A percentile compares a stretch with the other conserved stretches of the same genome.
These are phyloP conservation scores for Starmerella apis DNA, from an alignment of 805 yeast genomes.

Conservation along the genomic window DNA sequence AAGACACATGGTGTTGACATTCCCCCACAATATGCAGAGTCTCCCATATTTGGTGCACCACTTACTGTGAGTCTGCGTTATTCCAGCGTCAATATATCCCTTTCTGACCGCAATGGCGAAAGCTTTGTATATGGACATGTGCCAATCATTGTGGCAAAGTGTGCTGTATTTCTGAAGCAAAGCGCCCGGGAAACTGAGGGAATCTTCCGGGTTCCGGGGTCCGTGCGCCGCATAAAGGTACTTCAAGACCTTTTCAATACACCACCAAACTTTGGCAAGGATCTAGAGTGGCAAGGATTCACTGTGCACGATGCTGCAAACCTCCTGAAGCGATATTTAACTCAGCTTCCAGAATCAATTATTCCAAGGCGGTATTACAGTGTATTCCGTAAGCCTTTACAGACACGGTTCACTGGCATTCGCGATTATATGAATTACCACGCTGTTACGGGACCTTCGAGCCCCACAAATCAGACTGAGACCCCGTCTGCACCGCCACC, in stretches of 20 bases:
- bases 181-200: constrained; percentile 71
- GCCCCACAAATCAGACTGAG: neutral
- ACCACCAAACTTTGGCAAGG: constrained; percentile 84
- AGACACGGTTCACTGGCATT: constrained; percentile 45
- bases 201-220: constrained; percentile 85
- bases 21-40: constrained; percentile 20
- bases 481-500: neutral
- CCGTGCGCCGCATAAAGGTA: constrained; percentile 76
- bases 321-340: constrained; percentile 70
- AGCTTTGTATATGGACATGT: constrained; percentile 74
- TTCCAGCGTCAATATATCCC: constrained; percentile 68
- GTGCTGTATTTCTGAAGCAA: constrained; percentile 75
- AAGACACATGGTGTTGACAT: constrained; percentile 15
- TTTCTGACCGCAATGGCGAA: constrained; percentile 47
- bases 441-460: constrained; percentile 24
- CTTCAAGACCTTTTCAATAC: constrained; percentile 72
- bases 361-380: constrained; percentile 71
- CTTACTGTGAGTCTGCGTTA: constrained; percentile 56
- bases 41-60: constrained; percentile 68
- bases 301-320: constrained; percentile 97
- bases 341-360: constrained; percentile 83
- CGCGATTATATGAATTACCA: constrained; percentile 54
- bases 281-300: constrained; percentile 82
- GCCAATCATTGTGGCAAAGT: constrained; percentile 90
- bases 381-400: constrained; percentile 64